Percentiles rank a stretch among this genome's conserved stretches.
phyloP scores from a whole-genome alignment of 2,329 filamentous ascomycete genomes.

The Sporothrix curviconia region DNA sequence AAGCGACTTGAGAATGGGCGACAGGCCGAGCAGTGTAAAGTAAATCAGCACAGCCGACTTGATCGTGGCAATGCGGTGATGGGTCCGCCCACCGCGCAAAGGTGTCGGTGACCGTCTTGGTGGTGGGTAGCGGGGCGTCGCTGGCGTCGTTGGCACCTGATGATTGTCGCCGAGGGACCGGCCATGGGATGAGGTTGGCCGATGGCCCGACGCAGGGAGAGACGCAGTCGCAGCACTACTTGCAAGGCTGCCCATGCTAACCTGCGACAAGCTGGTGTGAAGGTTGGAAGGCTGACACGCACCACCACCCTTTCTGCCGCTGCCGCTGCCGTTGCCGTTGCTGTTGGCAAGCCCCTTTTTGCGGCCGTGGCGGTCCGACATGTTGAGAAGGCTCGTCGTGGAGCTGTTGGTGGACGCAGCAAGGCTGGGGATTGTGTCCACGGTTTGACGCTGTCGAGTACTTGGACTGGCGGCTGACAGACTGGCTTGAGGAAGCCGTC shows the following conservation, averaged over 20 bases:
- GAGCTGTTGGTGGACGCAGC: constrained; percentile 11
- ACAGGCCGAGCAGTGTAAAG: constrained; percentile 82
- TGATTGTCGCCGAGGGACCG: not conserved
- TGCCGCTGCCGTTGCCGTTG: not conserved
- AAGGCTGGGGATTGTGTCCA: not conserved
- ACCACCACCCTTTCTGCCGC: not conserved
- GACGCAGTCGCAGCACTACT: not conserved
- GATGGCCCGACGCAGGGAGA: not conserved
- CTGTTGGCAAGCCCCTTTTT: not conserved
- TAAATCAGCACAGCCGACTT: constrained; percentile 93
- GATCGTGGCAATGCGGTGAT: constrained; percentile 64
- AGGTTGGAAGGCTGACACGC: not conserved
- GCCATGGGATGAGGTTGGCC: not conserved
- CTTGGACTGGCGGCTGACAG: not conserved
- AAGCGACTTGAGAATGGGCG: constrained; percentile 93
- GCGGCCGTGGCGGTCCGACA: not conserved
- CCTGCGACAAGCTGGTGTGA: not conserved
- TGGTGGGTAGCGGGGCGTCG: constrained; percentile 24
- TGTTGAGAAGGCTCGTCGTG: constrained; percentile 14
- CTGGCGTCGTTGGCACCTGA: constrained; percentile 21
- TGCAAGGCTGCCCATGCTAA: not conserved
- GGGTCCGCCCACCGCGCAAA: constrained; percentile 35
- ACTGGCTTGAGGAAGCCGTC: not conserved
- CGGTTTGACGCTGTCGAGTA: not conserved
- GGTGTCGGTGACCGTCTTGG: constrained; percentile 26